phyloP scores from a whole-genome alignment of 257 asterid species.

The Solanum virginianum region DNA sequence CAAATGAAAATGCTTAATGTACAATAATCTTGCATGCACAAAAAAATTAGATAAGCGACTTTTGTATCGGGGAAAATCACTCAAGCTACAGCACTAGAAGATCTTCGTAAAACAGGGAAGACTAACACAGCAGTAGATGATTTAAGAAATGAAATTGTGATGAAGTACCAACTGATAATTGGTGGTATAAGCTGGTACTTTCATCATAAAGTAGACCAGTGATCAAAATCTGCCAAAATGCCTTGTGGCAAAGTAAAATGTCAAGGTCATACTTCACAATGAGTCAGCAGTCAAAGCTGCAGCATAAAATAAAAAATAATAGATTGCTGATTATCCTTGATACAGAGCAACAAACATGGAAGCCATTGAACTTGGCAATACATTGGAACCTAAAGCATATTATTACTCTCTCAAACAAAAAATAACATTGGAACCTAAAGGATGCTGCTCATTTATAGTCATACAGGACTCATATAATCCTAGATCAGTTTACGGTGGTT shows the following conservation, averaged over 20 bases:
- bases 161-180: neutral
- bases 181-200: neutral
- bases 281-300: neutral
- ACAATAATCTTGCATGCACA: neutral
- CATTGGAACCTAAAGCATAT: neutral
- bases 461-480: neutral
- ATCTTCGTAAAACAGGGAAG: neutral
- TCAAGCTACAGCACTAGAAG: neutral
- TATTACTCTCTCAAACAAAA: neutral
- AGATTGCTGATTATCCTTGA: neutral
- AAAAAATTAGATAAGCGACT: neutral
- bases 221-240: neutral
- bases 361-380: neutral
- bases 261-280: neutral
- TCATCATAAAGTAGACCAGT: neutral
- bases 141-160: neutral
- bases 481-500: neutral
- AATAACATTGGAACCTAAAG: neutral
- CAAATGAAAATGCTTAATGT: neutral
- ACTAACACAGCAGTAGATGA: neutral
- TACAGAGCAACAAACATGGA: neutral
- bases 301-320: neutral
- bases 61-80: neutral
- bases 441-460: neutral
- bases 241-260: neutral